Percentiles rank a stretch among this genome's conserved stretches.
phyloP scores from a whole-genome alignment of 495 filamentous ascomycete genomes.

The Aspergillus campestris region DNA sequence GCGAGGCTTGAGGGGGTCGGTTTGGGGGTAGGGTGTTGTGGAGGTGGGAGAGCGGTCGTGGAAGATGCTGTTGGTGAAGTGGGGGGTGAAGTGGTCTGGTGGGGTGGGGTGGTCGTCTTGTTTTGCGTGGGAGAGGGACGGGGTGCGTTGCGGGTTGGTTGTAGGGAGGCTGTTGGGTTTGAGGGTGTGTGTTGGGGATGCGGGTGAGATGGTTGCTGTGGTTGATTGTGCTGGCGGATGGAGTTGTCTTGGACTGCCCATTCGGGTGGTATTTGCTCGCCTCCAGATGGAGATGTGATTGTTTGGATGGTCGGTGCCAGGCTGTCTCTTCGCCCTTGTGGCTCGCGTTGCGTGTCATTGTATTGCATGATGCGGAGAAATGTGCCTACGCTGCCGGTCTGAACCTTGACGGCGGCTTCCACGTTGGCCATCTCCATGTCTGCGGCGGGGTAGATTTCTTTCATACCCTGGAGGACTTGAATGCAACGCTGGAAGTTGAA shows the following conservation, averaged over 20 bases:
- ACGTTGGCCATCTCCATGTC: slow-evolving; percentile 74
- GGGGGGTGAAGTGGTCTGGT: slow-evolving; percentile 1
- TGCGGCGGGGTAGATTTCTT: slow-evolving; percentile 75
- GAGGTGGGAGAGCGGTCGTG: slow-evolving; percentile 14
- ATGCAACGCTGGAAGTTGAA: slow-evolving; percentile 73
- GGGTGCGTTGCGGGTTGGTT: slow-evolving; percentile 1
- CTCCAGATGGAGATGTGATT: too few relatives aligned
- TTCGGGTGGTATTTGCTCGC: too few relatives aligned
- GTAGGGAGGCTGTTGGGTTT: slow-evolving; percentile 3
- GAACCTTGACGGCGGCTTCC: slow-evolving; percentile 63
- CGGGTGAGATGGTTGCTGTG: neutral
- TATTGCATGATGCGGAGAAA: slow-evolving; percentile 33
- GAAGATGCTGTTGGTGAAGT: slow-evolving; percentile 20
- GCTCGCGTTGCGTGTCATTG: slow-evolving; percentile 5
- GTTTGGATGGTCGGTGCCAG: neutral
- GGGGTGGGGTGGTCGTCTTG: slow-evolving; percentile 1
- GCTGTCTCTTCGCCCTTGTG: neutral
- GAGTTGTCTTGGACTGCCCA: too few relatives aligned
- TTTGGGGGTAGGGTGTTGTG: slow-evolving; percentile 19
- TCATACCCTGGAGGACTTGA: slow-evolving; percentile 64
- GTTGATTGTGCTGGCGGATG: neutral
- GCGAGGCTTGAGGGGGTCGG: slow-evolving; percentile 18
- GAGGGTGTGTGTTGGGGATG: neutral
- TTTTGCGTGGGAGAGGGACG: neutral
- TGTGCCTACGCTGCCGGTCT: slow-evolving; percentile 21